phyloP scores from a whole-genome alignment of 2,329 filamentous ascomycete species.

The Pyrenochaeta sp. region DNA sequence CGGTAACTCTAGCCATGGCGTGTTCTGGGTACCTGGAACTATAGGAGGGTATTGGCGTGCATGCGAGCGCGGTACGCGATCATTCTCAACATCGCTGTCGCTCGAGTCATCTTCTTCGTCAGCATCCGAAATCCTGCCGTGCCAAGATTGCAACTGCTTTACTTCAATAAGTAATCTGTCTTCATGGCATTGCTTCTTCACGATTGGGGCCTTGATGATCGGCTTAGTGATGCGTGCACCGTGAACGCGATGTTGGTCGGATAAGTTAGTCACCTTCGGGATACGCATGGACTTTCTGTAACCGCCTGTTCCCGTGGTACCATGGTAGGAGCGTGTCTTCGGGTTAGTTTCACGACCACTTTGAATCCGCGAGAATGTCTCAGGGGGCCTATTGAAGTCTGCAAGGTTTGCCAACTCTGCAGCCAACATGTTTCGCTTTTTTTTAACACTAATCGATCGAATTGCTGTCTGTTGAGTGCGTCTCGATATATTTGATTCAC shows the following conservation, averaged over 20 bases:
- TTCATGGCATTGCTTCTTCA: background rate
- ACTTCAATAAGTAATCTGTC: background rate
- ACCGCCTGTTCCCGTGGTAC: background rate
- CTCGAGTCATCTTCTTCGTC: background rate
- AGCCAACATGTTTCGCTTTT: background rate
- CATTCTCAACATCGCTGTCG: background rate
- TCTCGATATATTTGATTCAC: background rate
- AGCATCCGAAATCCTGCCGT: background rate
- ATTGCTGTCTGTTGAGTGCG: background rate
- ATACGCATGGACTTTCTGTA: background rate
- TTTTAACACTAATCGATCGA: background rate
- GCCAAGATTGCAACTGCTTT: background rate
- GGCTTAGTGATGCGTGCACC: slow-evolving; percentile 1
- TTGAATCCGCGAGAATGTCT: background rate
- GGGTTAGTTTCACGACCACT: background rate
- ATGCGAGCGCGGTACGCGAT: background rate
- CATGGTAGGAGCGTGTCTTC: background rate
- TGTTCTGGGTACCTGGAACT: slow-evolving; percentile 4
- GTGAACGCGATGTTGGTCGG: background rate
- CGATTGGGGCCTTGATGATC: background rate
- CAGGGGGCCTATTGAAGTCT: slow-evolving; percentile 10
- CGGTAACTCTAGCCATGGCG: slow-evolving; percentile 1
- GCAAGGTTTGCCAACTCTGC: slow-evolving; percentile 10
- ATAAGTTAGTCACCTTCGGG: background rate
- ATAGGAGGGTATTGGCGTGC: slow-evolving; percentile 5